phyloP scores from a whole-genome alignment of 208 protist species.

The Cochliopodium minus region DNA sequence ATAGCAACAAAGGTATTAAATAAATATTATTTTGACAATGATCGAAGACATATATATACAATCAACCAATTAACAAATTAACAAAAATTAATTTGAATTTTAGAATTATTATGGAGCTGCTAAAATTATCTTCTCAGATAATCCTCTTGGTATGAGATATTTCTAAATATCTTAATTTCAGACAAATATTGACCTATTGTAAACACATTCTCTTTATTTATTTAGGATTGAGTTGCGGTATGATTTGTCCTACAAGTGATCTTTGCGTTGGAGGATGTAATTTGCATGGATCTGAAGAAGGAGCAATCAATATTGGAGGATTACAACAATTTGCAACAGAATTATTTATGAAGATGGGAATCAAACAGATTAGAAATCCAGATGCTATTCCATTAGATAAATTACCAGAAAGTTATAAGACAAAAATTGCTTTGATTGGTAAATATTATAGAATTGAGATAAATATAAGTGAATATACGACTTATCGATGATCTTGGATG shows the following conservation, averaged over 20 bases:
- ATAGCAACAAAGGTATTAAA: no score
- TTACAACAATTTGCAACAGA: constrained; percentile 53
- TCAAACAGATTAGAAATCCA: constrained; percentile 47
- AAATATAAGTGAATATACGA: no score
- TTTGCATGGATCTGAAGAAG: constrained; percentile 39
- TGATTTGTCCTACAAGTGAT: constrained; percentile 49
- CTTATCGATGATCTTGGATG: no score
- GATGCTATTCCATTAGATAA: constrained; percentile 23
- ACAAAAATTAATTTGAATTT: neutral
- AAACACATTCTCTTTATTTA: constrained; percentile 10
- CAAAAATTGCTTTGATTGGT: constrained; percentile 24
- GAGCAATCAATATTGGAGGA: constrained; percentile 40
- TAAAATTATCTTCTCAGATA: constrained; percentile 55
- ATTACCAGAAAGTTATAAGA: constrained; percentile 33
- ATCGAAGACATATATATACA: no score
- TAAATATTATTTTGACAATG: no score
- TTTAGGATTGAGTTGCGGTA: constrained; percentile 37
- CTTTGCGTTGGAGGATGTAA: constrained; percentile 59
- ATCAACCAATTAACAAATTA: no score
- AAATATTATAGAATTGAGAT: no score
- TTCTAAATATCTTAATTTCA: neutral
- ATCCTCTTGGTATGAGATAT: constrained; percentile 45
- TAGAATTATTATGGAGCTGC: constrained; percentile 56
- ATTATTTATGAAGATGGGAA: constrained; percentile 47
- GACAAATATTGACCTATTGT: no score